Base-by-base conservation (phyloP, 352 stramenopile genomes). In the Globisporangium yorkense region DNA sequence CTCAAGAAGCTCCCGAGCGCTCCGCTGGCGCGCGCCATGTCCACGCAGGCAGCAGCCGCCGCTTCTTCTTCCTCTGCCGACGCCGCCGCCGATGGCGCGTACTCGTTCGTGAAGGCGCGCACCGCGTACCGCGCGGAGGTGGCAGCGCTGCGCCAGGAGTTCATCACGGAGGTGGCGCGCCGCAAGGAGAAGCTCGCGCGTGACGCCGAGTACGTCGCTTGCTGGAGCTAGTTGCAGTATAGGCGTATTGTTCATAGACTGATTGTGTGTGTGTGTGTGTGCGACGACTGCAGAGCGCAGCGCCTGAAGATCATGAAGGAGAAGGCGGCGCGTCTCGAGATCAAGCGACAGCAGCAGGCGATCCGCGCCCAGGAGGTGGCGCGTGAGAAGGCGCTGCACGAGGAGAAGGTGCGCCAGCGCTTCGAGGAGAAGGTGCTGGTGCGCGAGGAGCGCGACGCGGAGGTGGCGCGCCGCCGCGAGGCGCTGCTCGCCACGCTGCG, bases 321-420 rank as follows among this genome's bases (percentile, higher is more conserved):
- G 54, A 94, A 94, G 75, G 82, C 84, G 10, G 80, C 82, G 50
- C 80, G 84, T 65, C 77, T 94, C 74, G 82, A 89, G 62, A 87
- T 92, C 63, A 94, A 94, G 75, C 82, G 80, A 27, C 82, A 94
- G 70, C 78, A 92, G 67, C 82, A 94, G 70, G 82, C 72, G 24
- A 87, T 92, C 49, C 82, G 84, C 46, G 84, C 84, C 44, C 77
- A 84, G 66, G 84, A 94, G 60, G 82, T 94, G 7, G 82, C 76
- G 57, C 75, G 72, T 33, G 84, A 94, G 71, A 91, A 91, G 67
- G 75, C 74, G 43, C 67, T 80, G 33, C 82, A 94, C 65, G 82
- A 90, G 37, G 84, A 88, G 65, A 74, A 85, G 55, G 79, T 92
- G 62, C 80, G 80, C 61, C 59, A 78, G 77, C 77, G 87, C 66